phyloP scores from a whole-genome alignment of 495 filamentous ascomycete genomes.

The Cenococcum geophilum region DNA sequence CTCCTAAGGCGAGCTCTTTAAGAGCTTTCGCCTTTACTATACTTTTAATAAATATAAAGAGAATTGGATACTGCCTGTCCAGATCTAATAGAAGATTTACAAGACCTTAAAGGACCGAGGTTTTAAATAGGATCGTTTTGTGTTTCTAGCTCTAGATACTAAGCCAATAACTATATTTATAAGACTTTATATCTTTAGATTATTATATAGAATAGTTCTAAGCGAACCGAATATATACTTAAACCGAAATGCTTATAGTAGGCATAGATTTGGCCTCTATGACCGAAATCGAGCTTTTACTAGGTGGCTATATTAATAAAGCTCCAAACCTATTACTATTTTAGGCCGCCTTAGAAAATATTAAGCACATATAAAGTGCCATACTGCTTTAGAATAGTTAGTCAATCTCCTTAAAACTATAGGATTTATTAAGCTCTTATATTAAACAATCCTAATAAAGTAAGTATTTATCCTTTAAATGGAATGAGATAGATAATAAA shows the following conservation, averaged over 20 bases:
- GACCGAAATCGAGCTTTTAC: neutral
- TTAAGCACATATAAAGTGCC: neutral
- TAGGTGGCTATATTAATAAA: neutral
- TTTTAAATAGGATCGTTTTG: neutral
- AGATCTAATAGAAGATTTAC: neutral
- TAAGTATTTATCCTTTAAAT: neutral
- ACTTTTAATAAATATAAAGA: neutral
- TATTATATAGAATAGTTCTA: neutral
- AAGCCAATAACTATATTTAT: neutral
- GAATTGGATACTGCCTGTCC: neutral
- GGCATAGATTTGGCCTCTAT: neutral
- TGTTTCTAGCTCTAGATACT: constrained; percentile 4
- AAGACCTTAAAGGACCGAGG: neutral
- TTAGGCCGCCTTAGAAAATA: neutral
- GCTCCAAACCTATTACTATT: neutral
- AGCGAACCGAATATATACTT: neutral
- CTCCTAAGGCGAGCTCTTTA: neutral
- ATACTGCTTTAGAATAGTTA: neutral
- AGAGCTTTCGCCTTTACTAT: constrained; percentile 2
- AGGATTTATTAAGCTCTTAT: neutral
- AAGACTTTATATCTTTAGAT: neutral
- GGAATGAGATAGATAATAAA: neutral
- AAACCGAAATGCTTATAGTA: neutral
- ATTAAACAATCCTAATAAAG: neutral
- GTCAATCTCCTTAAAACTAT: neutral